Evolutionary conservation across 1,284 basidiomycete genomes (phyloP).

Genomic region (Rhodotorula sp.): DNA sequence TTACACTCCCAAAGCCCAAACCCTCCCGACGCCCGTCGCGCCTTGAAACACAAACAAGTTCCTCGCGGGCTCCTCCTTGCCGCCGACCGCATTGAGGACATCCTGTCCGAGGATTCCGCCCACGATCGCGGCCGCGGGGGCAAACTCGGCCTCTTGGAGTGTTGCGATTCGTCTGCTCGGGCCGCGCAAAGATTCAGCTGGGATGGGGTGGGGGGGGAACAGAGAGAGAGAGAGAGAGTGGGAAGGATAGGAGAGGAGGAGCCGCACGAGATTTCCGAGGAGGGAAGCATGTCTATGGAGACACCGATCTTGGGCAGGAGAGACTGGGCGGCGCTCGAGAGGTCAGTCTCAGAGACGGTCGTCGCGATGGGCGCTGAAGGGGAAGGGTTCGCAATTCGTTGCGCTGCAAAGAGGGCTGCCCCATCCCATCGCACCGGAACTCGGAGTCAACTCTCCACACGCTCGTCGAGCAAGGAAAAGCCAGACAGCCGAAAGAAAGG

Average conservation of each 20-base stretch:
- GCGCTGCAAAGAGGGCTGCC: constrained; percentile 30
- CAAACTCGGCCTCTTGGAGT: constrained; percentile 68
- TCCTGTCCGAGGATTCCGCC: constrained; percentile 94
- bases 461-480: background rate
- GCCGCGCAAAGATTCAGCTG: background rate
- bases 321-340: background rate
- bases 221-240: background rate
- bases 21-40: constrained; percentile 57
- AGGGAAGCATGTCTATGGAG: background rate
- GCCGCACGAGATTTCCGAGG: constrained; percentile 17
- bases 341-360: background rate
- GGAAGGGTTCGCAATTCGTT: background rate
- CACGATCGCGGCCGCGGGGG: constrained; percentile 84
- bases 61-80: constrained; percentile 83
- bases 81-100: constrained; percentile 84
- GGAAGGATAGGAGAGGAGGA: constrained; percentile 2
- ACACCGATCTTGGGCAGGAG: constrained; percentile 2
- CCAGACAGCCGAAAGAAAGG: background rate
- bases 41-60: constrained; percentile 92
- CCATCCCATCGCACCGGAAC: background rate
- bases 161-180: constrained; percentile 21
- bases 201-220: background rate
- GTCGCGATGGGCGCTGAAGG: background rate
- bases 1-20: constrained; percentile 24
- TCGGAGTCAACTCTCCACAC: no score